Evolutionary conservation across 2,329 filamentous ascomycete genomes (phyloP).

Genomic region (Orbilia ellipsospora): DNA sequence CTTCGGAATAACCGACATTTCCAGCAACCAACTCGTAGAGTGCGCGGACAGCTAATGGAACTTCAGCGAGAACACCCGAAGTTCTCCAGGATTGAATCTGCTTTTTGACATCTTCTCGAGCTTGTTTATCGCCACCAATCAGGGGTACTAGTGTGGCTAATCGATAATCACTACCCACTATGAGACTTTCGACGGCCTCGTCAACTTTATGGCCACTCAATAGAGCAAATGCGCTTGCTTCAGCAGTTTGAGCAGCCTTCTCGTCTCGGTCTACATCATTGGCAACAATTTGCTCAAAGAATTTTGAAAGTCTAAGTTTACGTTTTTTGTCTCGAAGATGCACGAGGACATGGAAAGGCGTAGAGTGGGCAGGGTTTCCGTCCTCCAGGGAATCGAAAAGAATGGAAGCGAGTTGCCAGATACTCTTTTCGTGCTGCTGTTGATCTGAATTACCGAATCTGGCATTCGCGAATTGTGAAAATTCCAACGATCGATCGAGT

Average conservation of each 20-base stretch:
- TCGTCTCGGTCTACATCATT: constrained; percentile 65
- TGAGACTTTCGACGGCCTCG: constrained; percentile 82
- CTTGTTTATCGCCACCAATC: constrained; percentile 77
- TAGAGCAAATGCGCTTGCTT: constrained; percentile 85
- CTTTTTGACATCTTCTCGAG: constrained; percentile 78
- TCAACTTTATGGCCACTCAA: constrained; percentile 81
- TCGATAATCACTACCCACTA: constrained; percentile 80
- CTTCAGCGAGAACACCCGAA: constrained; percentile 85
- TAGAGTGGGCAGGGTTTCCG: constrained; percentile 55
- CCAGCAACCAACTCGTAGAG: constrained; percentile 90
- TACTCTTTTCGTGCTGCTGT: constrained; percentile 74
- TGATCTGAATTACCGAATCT: constrained; percentile 60
- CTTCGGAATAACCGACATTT: constrained; percentile 84
- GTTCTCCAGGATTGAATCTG: constrained; percentile 88
- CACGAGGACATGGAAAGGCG: constrained; percentile 59
- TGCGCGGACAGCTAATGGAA: constrained; percentile 82
- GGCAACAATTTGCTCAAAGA: constrained; percentile 75
- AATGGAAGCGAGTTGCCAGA: constrained; percentile 88
- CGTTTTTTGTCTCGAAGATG: constrained; percentile 63
- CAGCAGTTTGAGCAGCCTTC: constrained; percentile 71
- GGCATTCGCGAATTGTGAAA: constrained; percentile 40
- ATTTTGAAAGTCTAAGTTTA: constrained; percentile 74
- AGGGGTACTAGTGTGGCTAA: constrained; percentile 86
- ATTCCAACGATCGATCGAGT: constrained; percentile 54
- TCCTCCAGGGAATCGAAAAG: constrained; percentile 77